These are phyloP conservation scores for Termitomyces heimii DNA, from an alignment of 768 basidiomycete genomes.

Conservation along the genomic window DNA sequence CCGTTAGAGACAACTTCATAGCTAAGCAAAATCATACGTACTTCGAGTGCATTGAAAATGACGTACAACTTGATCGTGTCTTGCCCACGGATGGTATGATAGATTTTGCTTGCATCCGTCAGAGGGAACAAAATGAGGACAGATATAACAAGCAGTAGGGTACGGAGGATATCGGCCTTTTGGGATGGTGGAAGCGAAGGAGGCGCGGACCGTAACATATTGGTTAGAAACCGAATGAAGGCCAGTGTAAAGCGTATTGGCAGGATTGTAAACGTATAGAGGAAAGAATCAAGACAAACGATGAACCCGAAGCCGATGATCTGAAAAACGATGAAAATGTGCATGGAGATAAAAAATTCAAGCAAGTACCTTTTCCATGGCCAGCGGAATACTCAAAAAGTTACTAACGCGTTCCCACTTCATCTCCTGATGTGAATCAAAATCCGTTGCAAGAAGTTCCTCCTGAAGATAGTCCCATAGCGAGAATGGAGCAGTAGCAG, in stretches of 20 bases:
- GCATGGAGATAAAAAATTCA: conserved; percentile 2
- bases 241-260: conserved; percentile 83
- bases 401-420: conserved; percentile 97
- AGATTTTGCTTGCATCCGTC: conserved; percentile 96
- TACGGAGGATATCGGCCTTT: conserved; percentile 88
- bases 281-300: conserved; percentile 93
- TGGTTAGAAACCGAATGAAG: conserved; percentile 44
- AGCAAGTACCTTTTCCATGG: conserved; percentile 82
- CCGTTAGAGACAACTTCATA: conserved; percentile 1
- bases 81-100: conserved; percentile 95
- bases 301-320: conserved; percentile 90
- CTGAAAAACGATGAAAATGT: conserved; percentile 29
- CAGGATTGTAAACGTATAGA: conserved; percentile 96
- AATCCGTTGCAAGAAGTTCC: conserved; percentile 87
- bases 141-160: conserved; percentile 68
- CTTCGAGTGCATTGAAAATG: conserved; percentile 97
- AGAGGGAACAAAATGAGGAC: conserved; percentile 71
- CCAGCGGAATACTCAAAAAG: conserved; percentile 87
- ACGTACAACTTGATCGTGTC: conserved; percentile 99
- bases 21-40: conserved; percentile 28
- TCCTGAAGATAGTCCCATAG: conserved; percentile 91
- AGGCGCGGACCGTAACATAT: conserved; percentile 42
- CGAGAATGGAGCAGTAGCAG: conserved; percentile 52
- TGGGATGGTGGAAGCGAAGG: conserved; percentile 76
- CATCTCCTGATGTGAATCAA: conserved; percentile 88